Base-by-base conservation (phyloP, 2,329 filamentous ascomycete genomes). In the Epichloe elymi region DNA sequence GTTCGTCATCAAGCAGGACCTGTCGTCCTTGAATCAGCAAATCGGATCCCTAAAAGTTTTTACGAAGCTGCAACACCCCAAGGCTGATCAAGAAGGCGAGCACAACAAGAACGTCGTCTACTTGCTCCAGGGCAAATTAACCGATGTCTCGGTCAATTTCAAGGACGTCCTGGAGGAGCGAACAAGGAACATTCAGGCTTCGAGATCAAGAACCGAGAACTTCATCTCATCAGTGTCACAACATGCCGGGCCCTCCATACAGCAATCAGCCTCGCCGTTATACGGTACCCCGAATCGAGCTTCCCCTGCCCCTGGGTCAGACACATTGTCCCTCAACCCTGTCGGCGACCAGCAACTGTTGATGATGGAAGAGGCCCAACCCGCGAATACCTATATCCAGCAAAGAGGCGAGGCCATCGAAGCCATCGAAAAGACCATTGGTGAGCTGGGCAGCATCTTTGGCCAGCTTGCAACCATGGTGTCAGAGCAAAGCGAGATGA, bases 21-120 rank as follows among this genome's bases (percentile, higher is more conserved):
- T 97, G 49, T 88, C 88, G 1, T 82, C 74, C 10, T 66, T 81
- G 20, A 97, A 96, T 68, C 82, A 88, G 58, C 86, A 95, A 63
- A 97, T 97, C 60, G 85, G 86, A 44, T 75, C 76, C 10, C 74
- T 98, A n/a, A 87, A 95, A 64, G 71, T 77, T 6, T 75, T 96
- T 44, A 85, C 88, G 14, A 79, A 83, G 50, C 79, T 86, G 53
- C 84, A 90, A 67, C 85, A 91, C 60, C 85, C 86, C 42, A 78
- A 74, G 58, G 74, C 71, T 56, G 80, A 79, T 59, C 90, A 96
- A 64, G 88, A 95, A 67, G 89, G 89, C 59, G 90, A 97, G 65
- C 94, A 98, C 72, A 95, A 95, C 74, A 95, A 95, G 70, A 96
- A 97, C 63, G 93, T 97, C 35, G 87, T 96, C 3, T 83, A 95